Percentiles rank a stretch among this genome's conserved stretches.
Evolutionary conservation across 2,329 filamentous ascomycete species (phyloP).

Genomic region (Aspergillus viridinutans): DNA sequence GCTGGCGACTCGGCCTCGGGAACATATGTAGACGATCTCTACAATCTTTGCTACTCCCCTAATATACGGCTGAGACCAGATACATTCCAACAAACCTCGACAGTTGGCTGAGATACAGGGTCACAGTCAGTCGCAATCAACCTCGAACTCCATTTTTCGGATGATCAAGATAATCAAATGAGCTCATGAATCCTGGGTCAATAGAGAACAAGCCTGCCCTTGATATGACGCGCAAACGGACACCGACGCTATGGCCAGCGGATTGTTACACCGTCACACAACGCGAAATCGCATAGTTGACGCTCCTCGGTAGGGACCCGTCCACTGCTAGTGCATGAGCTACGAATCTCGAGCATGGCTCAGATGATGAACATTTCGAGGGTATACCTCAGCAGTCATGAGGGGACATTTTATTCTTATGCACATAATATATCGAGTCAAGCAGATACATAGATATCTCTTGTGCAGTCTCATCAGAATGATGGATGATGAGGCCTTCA

Average conservation of each 20-base stretch:
- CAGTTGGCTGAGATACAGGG: background rate
- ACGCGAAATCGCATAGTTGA: background rate
- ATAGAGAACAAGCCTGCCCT: background rate
- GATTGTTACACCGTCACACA: background rate
- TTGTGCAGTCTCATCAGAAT: background rate
- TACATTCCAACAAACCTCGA: slow-evolving; percentile 11
- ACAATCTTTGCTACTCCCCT: slow-evolving; percentile 32
- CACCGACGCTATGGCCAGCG: background rate
- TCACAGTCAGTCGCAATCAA: background rate
- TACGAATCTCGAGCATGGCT: too few relatives aligned
- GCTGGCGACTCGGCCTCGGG: slow-evolving; percentile 20
- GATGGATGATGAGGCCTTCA: background rate
- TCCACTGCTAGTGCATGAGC: too few relatives aligned
- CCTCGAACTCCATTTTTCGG: background rate
- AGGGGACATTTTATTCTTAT: background rate
- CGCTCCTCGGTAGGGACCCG: background rate
- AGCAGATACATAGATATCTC: background rate
- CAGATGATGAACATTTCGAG: background rate
- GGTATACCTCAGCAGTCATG: background rate
- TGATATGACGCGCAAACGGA: background rate
- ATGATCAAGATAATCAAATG: background rate
- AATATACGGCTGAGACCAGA: slow-evolving; percentile 25
- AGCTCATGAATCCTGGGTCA: background rate
- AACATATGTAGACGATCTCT: slow-evolving; percentile 49
- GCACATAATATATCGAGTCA: background rate